Evolutionary conservation across 1,139 yeast genomes (phyloP).

Genomic region (Hansenula sp.): DNA sequence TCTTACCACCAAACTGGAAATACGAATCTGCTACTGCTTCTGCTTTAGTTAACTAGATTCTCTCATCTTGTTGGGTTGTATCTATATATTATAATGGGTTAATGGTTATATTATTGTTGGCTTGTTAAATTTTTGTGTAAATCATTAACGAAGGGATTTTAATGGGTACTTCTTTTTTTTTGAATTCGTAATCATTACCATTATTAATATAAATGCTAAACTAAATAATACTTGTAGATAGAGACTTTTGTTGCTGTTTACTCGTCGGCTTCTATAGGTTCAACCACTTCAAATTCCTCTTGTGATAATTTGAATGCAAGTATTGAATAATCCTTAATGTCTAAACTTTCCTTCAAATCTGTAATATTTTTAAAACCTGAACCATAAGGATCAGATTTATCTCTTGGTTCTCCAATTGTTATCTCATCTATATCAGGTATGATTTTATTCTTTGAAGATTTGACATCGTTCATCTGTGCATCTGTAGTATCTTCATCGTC

Average conservation of each 20-base stretch:
- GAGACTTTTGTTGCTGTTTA: neutral
- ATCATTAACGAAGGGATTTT: neutral
- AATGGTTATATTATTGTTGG: neutral
- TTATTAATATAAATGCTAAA: too few species aligned
- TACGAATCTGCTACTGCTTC: slow-evolving; percentile 99
- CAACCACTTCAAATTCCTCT: slow-evolving; percentile 15
- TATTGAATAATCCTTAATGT: slow-evolving; percentile 12
- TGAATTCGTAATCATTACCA: too few species aligned
- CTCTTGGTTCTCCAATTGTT: slow-evolving; percentile 16
- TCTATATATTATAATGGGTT: slow-evolving; percentile 1
- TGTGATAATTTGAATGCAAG: slow-evolving; percentile 15
- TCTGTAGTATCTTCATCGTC: slow-evolving; percentile 17
- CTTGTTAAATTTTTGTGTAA: neutral
- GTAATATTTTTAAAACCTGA: slow-evolving; percentile 11
- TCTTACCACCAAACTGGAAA: slow-evolving; percentile 99
- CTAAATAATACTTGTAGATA: neutral
- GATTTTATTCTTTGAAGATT: slow-evolving; percentile 1
- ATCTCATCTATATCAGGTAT: slow-evolving; percentile 13
- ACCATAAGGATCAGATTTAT: slow-evolving; percentile 12
- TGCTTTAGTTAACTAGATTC: slow-evolving; percentile 90
- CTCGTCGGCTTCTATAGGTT: slow-evolving; percentile 9
- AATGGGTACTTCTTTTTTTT: neutral
- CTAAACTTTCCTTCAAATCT: slow-evolving; percentile 6
- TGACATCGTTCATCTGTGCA: neutral
- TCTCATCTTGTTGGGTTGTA: slow-evolving; percentile 7